Evolutionary conservation across 495 filamentous ascomycete species (phyloP), one percentile per base, ranked within the genome.

Genomic region (Penicillium egyptiacum): DNA sequence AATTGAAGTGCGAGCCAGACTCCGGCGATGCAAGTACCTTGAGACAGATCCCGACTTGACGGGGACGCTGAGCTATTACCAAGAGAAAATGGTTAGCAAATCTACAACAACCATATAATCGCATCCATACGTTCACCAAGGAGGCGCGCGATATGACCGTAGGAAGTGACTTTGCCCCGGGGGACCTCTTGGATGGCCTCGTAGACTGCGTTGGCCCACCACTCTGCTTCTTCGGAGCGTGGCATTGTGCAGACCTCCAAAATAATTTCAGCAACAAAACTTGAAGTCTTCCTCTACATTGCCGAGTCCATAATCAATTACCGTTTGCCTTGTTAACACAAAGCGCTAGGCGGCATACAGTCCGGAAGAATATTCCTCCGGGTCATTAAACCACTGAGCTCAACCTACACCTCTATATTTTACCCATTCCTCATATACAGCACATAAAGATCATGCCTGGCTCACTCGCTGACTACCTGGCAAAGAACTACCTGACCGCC

Each of bases 401-500:
- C 25, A 23, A 31, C 56, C 41, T 43, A 44, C 46, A 30, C 30
- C 40, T 26, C 16, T 17, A 45, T 37, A 57, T 41, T 19, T 22
- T 12, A 30, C 35, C n/a, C n/a, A 49, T 23, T 20, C 23, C 23
- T 11, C 37, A 39, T 16, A 31, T 30, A 52, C 33, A 56, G 14
- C 30, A 16, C 22, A 19, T 8, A 31, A 22, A 44, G 22, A 51
- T 26, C 52, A 66, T 69, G 66, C 61, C 66, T 1, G 66, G 66
- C 63, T 82, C 86, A 53, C 83, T 96, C 61, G 87, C 92, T 26
- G 83, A 85, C 72, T 99, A 98, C 72, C 87, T 99, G 49, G 92
- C 94, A 51, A 88, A 92, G 61, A 96, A 92, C 72, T 99, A 99
- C 75, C 86, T 99, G 35, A 90, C 82, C 5, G 88, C 90, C 30